Evolutionary conservation across 2,329 filamentous ascomycete species (phyloP), one percentile per base, ranked within the genome.

Genomic region (Epichloe baconii): DNA sequence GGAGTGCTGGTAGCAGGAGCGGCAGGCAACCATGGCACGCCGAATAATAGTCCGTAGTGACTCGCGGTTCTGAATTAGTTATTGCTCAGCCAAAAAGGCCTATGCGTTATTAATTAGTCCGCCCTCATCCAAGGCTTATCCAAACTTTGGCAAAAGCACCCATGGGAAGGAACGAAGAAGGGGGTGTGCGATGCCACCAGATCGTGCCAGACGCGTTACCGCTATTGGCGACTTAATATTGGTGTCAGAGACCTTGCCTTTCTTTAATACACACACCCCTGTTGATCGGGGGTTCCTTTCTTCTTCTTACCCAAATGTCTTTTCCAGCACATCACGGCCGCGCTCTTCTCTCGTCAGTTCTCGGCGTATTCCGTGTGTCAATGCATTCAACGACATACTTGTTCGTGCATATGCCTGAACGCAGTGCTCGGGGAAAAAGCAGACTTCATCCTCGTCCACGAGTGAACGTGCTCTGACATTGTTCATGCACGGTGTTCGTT

Each of bases 341-440:
- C 51, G 43, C 51, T 52, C 47, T 52, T 52, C 47, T 49, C 37
- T 52, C 51, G 37, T 21, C 35, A 36, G 34, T 26, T 36, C 15
- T 40, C 42, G 43, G 43, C 43, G 48, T 40, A 50, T 19, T 38
- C 43, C 43, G 48, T 21, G 44, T 19, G 17, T 37, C 37, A 47
- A 35, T 47, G 49, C 35, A 14, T 34, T 34, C 40, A n/a, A 19
- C n/a, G 23, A 19, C 15, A 34, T 31, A 31, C 31, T 31, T 31
- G 31, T 31, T 31, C 10, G 31, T 11, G 26, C 38, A 21, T 49
- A 19, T 38, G 14, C 34, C 19, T 41, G 23, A 15, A 23, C 7
- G 14, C 43, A 34, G 23, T 31, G 23, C 43, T 34, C 12, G 15
- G n/a, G 21, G 5, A 3, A 35, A 34, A 8, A 31, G 21, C 14